Conservation (phyloP, 805 yeast species). For the Yarrowia sp. region DNA sequence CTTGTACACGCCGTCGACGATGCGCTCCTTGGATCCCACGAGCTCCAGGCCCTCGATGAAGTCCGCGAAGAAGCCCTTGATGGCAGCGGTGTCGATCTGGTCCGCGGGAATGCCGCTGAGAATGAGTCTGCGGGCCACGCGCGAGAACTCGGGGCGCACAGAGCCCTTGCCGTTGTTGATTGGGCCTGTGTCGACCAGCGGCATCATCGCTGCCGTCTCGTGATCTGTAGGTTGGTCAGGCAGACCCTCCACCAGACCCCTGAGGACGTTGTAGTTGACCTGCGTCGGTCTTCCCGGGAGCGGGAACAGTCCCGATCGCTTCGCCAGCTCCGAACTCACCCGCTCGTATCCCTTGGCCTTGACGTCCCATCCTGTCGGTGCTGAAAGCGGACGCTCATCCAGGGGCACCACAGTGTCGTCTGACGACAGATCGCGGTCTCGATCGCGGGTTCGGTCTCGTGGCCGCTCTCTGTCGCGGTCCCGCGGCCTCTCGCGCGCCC, state of each 20-base stretch:
- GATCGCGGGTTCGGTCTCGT: constrained; percentile 30
- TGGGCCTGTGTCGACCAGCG: constrained; percentile 6
- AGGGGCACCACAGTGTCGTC: neutral
- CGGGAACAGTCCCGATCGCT: constrained; percentile 74
- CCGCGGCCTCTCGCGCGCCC: constrained; percentile 30
- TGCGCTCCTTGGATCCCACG: constrained; percentile 20
- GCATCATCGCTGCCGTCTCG: constrained; percentile 15
- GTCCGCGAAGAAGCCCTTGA: constrained; percentile 17
- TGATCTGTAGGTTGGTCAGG: constrained; percentile 26
- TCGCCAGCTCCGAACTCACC: constrained; percentile 72
- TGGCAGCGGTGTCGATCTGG: constrained; percentile 23
- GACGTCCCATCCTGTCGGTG: constrained; percentile 43
- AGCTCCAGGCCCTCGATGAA: constrained; percentile 23
- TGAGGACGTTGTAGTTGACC: constrained; percentile 21
- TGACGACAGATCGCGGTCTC: constrained; percentile 32
- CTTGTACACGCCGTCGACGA: constrained; percentile 21
- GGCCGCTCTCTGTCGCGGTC: constrained; percentile 30
- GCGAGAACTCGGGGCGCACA: constrained; percentile 18
- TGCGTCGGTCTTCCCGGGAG: constrained; percentile 49
- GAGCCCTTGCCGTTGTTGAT: constrained; percentile 26
- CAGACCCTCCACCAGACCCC: constrained; percentile 27
- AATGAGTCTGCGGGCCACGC: constrained; percentile 26
- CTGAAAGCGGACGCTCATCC: neutral
- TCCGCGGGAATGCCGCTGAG: constrained; percentile 5
- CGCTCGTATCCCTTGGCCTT: constrained; percentile 71